phyloP scores from a whole-genome alignment of 768 basidiomycete species.

The Mycena maculata region DNA sequence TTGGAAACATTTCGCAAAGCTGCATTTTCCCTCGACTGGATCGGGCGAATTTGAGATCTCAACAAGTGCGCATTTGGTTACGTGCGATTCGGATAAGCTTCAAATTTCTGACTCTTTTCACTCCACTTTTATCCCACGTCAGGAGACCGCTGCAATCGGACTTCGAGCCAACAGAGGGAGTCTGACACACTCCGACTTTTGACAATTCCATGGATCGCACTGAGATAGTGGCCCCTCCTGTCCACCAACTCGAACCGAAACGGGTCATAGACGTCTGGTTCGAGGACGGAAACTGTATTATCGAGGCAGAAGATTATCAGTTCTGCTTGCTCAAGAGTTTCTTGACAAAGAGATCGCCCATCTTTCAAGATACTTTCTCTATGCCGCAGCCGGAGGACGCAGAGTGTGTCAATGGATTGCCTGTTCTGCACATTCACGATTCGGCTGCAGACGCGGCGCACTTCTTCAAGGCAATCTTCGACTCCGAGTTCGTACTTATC shows the following conservation, averaged over 20 bases:
- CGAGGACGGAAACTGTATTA: conserved; percentile 41
- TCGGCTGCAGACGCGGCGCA: conserved; percentile 24
- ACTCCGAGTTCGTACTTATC: conserved; percentile 30
- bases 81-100: no score
- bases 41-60: no score
- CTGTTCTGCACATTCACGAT: conserved; percentile 34
- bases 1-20: neutral
- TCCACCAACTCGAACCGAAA: no score
- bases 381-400: conserved; percentile 33
- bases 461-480: conserved; percentile 36
- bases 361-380: conserved; percentile 36
- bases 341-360: conserved; percentile 31
- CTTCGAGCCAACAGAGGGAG: no score
- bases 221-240: no score
- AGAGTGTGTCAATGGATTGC: conserved; percentile 31
- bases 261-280: conserved; percentile 33
- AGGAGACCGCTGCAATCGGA: no score
- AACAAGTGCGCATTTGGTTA: no score
- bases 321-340: conserved; percentile 31
- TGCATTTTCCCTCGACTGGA: no score
- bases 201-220: no score
- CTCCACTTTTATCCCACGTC: no score
- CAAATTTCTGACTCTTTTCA: no score
- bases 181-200: no score
- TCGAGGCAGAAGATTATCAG: conserved; percentile 31